Evolutionary conservation across 176 grass and related monocot species (phyloP).

Genomic region (Stipa capillata): DNA sequence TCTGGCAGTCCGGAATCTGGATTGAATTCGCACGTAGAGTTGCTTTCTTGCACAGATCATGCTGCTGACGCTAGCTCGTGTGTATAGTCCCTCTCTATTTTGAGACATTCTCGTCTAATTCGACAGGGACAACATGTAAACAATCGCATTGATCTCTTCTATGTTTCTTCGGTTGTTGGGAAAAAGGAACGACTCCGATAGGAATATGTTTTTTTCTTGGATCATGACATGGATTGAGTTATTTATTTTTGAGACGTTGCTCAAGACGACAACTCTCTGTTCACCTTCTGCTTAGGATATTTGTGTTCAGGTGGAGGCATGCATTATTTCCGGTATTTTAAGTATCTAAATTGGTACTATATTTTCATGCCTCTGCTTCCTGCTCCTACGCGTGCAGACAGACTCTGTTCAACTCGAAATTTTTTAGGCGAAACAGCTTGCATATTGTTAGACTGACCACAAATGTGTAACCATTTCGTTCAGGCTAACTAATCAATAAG

Average conservation of each 20-base stretch:
- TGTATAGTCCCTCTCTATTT: too few relatives aligned
- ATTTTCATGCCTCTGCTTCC: neutral
- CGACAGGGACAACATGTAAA: slow-evolving; percentile 7
- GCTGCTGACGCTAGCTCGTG: too few relatives aligned
- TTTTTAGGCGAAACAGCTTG: too few relatives aligned
- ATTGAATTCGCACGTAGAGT: neutral
- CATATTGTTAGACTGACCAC: neutral
- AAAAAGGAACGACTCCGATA: neutral
- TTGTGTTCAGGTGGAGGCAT: neutral
- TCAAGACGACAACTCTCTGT: too few relatives aligned
- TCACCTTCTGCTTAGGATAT: neutral
- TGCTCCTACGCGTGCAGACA: neutral
- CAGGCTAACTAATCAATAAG: neutral
- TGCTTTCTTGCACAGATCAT: slow-evolving; percentile 21
- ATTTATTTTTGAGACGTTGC: neutral
- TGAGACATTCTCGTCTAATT: slow-evolving; percentile 25
- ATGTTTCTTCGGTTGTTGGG: neutral
- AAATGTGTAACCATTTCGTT: neutral
- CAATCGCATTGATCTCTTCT: neutral
- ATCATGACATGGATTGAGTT: too few relatives aligned
- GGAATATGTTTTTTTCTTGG: neutral
- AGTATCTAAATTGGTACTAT: neutral
- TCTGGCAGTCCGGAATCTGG: neutral
- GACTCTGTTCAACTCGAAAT: neutral
- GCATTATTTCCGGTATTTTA: neutral